Evolutionary conservation across 331 rosid species (phyloP).

Genomic region (Pyrus hybrid): DNA sequence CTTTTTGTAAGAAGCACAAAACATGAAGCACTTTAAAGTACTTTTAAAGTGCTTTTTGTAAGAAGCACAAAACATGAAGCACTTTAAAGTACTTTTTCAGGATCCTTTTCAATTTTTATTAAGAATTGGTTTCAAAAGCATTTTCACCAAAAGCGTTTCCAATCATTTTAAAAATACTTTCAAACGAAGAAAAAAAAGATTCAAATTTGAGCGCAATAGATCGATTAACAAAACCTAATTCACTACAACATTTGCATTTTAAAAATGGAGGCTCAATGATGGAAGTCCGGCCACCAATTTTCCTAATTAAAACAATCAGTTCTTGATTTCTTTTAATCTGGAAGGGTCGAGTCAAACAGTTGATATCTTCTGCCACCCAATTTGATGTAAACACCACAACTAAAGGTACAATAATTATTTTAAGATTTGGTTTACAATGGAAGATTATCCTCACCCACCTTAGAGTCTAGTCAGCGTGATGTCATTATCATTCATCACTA

Average conservation of each 20-base stretch:
- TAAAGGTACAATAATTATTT: neutral
- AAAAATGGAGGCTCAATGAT: neutral
- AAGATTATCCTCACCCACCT: neutral
- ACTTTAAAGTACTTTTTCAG: too few relatives aligned
- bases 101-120: too few relatives aligned
- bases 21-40: too few relatives aligned
- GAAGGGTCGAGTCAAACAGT: neutral
- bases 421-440: neutral
- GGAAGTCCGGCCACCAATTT: neutral
- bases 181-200: rapidly evolving
- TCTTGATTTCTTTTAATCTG: neutral
- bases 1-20: too few relatives aligned
- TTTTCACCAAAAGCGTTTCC: too few relatives aligned
- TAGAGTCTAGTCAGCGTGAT: neutral
- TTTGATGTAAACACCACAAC: neutral
- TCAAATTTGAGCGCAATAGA: too few relatives aligned
- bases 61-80: too few relatives aligned
- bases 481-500: neutral
- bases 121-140: too few relatives aligned
- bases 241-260: neutral
- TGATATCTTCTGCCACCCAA: neutral
- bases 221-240: neutral
- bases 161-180: too few relatives aligned
- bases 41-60: too few relatives aligned
- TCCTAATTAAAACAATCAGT: too few relatives aligned